Evolutionary conservation across 2,329 filamentous ascomycete genomes (phyloP).

Genomic region (Penicillium sp.): DNA sequence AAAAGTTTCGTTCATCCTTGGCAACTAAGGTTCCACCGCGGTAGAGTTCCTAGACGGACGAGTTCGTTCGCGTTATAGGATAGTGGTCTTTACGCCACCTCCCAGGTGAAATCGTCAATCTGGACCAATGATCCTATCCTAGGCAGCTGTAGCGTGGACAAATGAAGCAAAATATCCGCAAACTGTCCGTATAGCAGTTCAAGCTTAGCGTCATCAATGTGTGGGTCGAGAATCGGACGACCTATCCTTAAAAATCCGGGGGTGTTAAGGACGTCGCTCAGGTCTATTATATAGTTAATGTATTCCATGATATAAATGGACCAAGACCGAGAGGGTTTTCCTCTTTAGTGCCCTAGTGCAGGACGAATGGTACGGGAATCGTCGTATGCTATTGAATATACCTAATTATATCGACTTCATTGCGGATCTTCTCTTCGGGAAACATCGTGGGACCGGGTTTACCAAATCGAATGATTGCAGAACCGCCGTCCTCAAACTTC

Average conservation of each 20-base stretch:
- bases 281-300: slow-evolving; percentile 3
- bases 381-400: slow-evolving; percentile 21
- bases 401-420: slow-evolving; percentile 25
- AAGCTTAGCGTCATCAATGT: slow-evolving; percentile 38
- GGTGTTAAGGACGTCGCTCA: slow-evolving; percentile 10
- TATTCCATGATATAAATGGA: slow-evolving; percentile 43
- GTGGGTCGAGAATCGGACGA: slow-evolving; percentile 29
- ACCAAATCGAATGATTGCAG: slow-evolving; percentile 25
- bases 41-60: slow-evolving; percentile 29
- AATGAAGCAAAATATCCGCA: slow-evolving; percentile 6
- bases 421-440: slow-evolving; percentile 38
- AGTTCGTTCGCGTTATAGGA: slow-evolving; percentile 46
- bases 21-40: slow-evolving; percentile 21
- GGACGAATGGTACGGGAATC: slow-evolving; percentile 18
- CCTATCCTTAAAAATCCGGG: slow-evolving; percentile 1
- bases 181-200: slow-evolving; percentile 24
- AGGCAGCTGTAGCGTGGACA: slow-evolving; percentile 2
- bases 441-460: slow-evolving; percentile 24
- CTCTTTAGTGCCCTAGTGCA: slow-evolving; percentile 17
- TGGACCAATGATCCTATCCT: slow-evolving; percentile 4
- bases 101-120: slow-evolving; percentile 1
- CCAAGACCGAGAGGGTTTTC: slow-evolving; percentile 18
- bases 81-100: slow-evolving; percentile 4
- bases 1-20: slow-evolving; percentile 23
- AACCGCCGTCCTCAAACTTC: slow-evolving; percentile 19